Evolutionary conservation across 495 filamentous ascomycete species (phyloP).

Genomic region (Aspergillus ellipticus): DNA sequence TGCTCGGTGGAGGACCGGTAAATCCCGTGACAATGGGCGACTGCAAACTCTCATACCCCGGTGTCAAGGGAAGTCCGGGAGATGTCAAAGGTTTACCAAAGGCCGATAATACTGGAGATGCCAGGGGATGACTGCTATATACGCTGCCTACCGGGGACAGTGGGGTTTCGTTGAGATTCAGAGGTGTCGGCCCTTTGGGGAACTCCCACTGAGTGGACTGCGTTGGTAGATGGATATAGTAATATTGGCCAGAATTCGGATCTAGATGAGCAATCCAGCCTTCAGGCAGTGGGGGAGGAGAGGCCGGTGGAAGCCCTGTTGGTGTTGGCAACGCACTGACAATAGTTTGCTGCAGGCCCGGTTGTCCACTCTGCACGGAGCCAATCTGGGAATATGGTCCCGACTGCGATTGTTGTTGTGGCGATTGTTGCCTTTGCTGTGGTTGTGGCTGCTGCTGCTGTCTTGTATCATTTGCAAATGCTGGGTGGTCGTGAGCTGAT

Average conservation of each 20-base stretch:
- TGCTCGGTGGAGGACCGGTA: constrained; percentile 76
- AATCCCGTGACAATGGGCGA: constrained; percentile 72
- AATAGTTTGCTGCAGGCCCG: constrained; percentile 32
- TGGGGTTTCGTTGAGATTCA: constrained; percentile 72
- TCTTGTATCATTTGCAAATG: constrained; percentile 77
- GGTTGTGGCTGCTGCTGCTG: constrained; percentile 29
- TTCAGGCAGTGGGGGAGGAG: constrained; percentile 89
- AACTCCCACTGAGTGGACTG: constrained; percentile 99
- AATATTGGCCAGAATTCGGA: constrained; percentile 92
- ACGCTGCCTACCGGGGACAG: constrained; percentile 77
- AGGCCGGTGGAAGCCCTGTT: constrained; percentile 62
- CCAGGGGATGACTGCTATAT: constrained; percentile 69
- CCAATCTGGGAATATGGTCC: constrained; percentile 32
- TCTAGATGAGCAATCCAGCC: constrained; percentile 98
- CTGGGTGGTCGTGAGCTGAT: constrained; percentile 67
- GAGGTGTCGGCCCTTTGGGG: constrained; percentile 82
- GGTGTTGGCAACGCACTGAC: constrained; percentile 45
- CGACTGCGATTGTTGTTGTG: constrained; percentile 34
- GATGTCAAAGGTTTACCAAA: constrained; percentile 75
- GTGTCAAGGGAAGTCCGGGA: constrained; percentile 69
- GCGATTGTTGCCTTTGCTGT: constrained; percentile 14
- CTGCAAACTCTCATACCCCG: constrained; percentile 71
- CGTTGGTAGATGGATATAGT: constrained; percentile 95
- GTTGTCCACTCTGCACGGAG: constrained; percentile 20
- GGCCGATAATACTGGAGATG: constrained; percentile 64